Evolutionary conservation across 2,329 filamentous ascomycete genomes (phyloP), one percentile per base, ranked within the genome.

Genomic region (Aspergillus texensis): DNA sequence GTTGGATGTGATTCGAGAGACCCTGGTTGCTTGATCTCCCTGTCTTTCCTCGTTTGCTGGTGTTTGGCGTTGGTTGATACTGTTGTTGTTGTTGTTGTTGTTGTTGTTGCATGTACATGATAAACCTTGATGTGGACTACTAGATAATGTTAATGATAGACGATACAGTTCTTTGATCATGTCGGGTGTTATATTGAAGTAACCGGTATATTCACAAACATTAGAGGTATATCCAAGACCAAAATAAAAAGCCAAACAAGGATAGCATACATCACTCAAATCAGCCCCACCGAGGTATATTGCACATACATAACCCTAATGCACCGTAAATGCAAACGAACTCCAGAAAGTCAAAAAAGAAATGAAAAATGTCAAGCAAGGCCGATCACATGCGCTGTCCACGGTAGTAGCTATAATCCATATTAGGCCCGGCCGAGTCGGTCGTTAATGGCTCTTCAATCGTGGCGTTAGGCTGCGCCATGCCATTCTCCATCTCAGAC

Each of bases 381-480:
- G 14, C 36, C 45, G 26, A 34, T 66, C 68, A 73, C 21, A 74
- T 63, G 2, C 71, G 73, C 56, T 71, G 67, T 6, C 73, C 73
- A 6, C 74, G 72, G 61, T 76, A 76, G 56, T 65, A 74, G 57
- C 72, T 71, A 54, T 52, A 30, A 52, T 60, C 34, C 26, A 65
- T 70, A 60, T 65, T 70, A 19, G 78, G 76, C 2, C 76, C 77
- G 57, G 70, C 70, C 1, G 77, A 79, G 60, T 80, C 77, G 5
- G 72, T 74, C 6, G 77, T 79, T 39, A 79, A 59, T 3, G 77
- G 77, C 64, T 78, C 72, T 55, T 79, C 77, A 50, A 76, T 68
- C 1, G 70, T 68, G n/a, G 71, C 66, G 11, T 65, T 63, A 16
- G 57, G 50, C n/a, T 65, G 63, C 4, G 68, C 64, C 28, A 62